Percentiles rank a stretch among this genome's conserved stretches.
Conservation (phyloP, 2,329 filamentous ascomycete genomes). For the Paecilomyces dactylethromorphus region DNA sequence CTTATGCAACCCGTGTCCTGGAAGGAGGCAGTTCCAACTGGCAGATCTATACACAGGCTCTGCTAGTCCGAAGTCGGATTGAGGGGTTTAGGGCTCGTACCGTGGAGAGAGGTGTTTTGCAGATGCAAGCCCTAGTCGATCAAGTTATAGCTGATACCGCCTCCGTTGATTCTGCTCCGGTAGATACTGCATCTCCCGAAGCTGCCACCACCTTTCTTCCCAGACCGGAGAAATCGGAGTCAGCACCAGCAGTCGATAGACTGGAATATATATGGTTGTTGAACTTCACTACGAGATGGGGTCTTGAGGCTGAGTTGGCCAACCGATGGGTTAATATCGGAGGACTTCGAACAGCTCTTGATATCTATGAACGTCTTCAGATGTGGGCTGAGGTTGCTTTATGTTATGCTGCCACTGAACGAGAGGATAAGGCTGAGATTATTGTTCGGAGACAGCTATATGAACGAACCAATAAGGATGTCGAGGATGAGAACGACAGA, state of each 20-base stretch:
- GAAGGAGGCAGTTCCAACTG: constrained; percentile 89
- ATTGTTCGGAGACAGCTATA: constrained; percentile 76
- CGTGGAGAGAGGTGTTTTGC: constrained; percentile 79
- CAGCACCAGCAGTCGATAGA: constrained; percentile 65
- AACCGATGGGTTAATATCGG: constrained; percentile 87
- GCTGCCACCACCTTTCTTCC: constrained; percentile 68
- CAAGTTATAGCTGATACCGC: constrained; percentile 86
- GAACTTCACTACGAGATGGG: constrained; percentile 81
- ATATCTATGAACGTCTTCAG: constrained; percentile 88
- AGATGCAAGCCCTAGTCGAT: constrained; percentile 91
- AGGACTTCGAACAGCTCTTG: constrained; percentile 79
- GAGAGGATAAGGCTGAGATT: constrained; percentile 73
- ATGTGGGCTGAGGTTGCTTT: constrained; percentile 94
- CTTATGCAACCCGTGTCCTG: constrained; percentile 82
- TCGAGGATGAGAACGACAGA: constrained; percentile 48
- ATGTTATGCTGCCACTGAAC: constrained; percentile 71
- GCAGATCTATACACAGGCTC: constrained; percentile 93
- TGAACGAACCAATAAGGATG: constrained; percentile 46
- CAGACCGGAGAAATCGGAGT: constrained; percentile 65
- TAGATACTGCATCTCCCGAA: constrained; percentile 24
- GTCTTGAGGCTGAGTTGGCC: constrained; percentile 87
- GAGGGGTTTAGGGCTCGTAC: constrained; percentile 84
- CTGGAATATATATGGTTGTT: constrained; percentile 79
- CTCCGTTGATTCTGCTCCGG: constrained; percentile 25
- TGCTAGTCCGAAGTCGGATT: constrained; percentile 82